These are phyloP conservation scores for Leccinum broughii DNA, from an alignment of 768 basidiomycete species.

Conservation along the genomic window DNA sequence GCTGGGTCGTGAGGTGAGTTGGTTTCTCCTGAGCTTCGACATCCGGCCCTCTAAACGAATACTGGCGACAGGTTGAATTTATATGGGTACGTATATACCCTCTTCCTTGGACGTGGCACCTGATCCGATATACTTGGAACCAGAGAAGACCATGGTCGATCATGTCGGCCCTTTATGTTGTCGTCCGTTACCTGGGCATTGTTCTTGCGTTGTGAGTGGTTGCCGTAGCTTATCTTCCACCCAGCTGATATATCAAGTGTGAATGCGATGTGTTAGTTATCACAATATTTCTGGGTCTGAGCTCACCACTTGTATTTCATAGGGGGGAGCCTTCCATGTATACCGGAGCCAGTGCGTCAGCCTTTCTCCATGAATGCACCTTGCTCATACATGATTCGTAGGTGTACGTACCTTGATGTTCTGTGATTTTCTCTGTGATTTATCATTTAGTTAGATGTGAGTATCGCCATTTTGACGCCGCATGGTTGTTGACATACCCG, in stretches of 20 bases:
- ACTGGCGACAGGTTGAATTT: neutral
- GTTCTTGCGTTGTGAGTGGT: conserved; percentile 8
- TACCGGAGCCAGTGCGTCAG: conserved; percentile 5
- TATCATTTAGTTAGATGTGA: conserved; percentile 3
- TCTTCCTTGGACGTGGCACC: neutral
- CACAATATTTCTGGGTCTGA: neutral
- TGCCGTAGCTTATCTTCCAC: neutral
- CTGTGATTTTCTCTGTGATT: neutral
- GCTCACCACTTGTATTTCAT: neutral
- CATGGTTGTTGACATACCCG: neutral
- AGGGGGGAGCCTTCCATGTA: conserved; percentile 1
- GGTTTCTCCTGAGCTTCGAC: neutral
- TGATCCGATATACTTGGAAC: neutral
- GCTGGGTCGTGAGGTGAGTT: conserved; percentile 8
- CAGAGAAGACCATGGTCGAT: conserved; percentile 10
- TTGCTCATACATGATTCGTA: neutral
- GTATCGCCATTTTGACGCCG: neutral
- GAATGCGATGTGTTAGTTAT: neutral
- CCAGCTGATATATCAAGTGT: conserved; percentile 2
- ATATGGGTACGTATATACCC: conserved; percentile 5
- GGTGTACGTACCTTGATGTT: conserved; percentile 1
- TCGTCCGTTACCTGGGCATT: conserved; percentile 11
- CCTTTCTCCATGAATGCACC: neutral
- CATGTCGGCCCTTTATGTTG: conserved; percentile 10
- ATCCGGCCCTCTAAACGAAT: neutral